Evolutionary conservation across 176 grass and related monocot genomes (phyloP).

Genomic region (Musa itinerans): DNA sequence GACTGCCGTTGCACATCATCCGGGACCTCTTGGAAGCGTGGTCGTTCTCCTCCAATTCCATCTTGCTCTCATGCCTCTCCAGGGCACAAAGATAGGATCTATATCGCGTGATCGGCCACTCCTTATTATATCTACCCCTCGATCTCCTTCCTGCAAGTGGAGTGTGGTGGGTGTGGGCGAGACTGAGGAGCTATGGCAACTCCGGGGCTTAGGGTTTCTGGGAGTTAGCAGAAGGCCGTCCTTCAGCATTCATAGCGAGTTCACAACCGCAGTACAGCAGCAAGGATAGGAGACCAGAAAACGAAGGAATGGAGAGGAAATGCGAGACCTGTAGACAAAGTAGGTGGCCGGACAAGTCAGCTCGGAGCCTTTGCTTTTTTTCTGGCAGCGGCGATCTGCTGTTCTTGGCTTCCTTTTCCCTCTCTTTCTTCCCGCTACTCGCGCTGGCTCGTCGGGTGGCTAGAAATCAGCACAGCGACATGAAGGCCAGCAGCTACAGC

Average conservation of each 20-base stretch:
- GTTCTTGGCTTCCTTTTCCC: neutral
- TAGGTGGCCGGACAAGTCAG: neutral
- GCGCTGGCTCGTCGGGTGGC: neutral
- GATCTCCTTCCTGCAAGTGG: neutral
- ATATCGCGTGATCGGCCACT: neutral
- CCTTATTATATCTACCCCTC: neutral
- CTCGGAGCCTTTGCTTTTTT: neutral
- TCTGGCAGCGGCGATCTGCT: neutral
- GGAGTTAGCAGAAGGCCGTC: conserved; percentile 2
- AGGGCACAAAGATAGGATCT: neutral
- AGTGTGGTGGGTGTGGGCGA: neutral
- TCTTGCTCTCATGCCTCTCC: conserved; percentile 10
- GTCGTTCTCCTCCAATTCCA: conserved; percentile 14
- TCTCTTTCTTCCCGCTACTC: neutral
- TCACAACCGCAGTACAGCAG: neutral
- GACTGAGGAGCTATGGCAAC: neutral
- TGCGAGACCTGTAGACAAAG: neutral
- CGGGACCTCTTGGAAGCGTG: neutral
- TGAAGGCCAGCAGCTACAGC: neutral
- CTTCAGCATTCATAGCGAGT: conserved; percentile 4
- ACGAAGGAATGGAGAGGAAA: conserved; percentile 1
- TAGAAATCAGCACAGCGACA: conserved; percentile 6
- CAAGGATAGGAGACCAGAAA: neutral
- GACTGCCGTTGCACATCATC: neutral
- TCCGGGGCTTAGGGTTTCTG: neutral